Evolutionary conservation across 495 filamentous ascomycete genomes (phyloP).

Genomic region (Hypomontagnella submonticulosa): DNA sequence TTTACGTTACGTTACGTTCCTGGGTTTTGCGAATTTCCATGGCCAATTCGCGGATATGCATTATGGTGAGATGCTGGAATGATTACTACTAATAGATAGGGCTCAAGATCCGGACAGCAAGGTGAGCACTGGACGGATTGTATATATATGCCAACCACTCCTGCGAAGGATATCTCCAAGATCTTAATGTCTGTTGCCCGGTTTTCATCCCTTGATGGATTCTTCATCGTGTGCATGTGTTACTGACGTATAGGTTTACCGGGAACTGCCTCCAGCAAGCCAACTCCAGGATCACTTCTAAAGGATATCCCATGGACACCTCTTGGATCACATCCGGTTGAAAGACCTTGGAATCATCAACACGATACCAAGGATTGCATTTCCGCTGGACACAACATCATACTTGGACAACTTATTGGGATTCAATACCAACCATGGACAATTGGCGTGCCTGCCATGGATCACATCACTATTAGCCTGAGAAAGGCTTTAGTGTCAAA

Average conservation of each 20-base stretch:
- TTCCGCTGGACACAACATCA: slow-evolving; percentile 22
- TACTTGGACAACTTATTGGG: slow-evolving; percentile 6
- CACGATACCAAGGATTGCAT: slow-evolving; percentile 20
- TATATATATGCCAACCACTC: slow-evolving; percentile 57
- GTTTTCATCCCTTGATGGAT: slow-evolving; percentile 40
- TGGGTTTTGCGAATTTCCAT: slow-evolving; percentile 44
- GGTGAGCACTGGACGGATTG: slow-evolving; percentile 60
- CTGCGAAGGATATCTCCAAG: slow-evolving; percentile 51
- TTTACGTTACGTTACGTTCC: slow-evolving; percentile 23
- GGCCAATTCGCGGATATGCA: slow-evolving; percentile 41
- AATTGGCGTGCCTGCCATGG: slow-evolving; percentile 41
- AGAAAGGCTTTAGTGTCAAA: slow-evolving; percentile 25
- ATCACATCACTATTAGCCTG: slow-evolving; percentile 34
- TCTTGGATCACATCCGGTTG: slow-evolving; percentile 21
- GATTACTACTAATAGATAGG: slow-evolving; percentile 50
- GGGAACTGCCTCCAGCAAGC: slow-evolving; percentile 9
- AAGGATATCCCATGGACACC: slow-evolving; percentile 8
- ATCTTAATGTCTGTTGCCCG: slow-evolving; percentile 34
- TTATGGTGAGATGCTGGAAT: slow-evolving; percentile 47
- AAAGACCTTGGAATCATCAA: slow-evolving; percentile 19
- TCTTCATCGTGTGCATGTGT: slow-evolving; percentile 32
- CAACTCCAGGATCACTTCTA: slow-evolving; percentile 17
- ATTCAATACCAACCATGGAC: slow-evolving; percentile 22
- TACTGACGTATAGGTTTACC: slow-evolving; percentile 36
- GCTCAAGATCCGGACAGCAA: slow-evolving; percentile 59